Percentiles rank a stretch among this genome's conserved stretches.
Evolutionary conservation across 2,329 filamentous ascomycete genomes (phyloP).

Genomic region (Ceratocystis cubensis): DNA sequence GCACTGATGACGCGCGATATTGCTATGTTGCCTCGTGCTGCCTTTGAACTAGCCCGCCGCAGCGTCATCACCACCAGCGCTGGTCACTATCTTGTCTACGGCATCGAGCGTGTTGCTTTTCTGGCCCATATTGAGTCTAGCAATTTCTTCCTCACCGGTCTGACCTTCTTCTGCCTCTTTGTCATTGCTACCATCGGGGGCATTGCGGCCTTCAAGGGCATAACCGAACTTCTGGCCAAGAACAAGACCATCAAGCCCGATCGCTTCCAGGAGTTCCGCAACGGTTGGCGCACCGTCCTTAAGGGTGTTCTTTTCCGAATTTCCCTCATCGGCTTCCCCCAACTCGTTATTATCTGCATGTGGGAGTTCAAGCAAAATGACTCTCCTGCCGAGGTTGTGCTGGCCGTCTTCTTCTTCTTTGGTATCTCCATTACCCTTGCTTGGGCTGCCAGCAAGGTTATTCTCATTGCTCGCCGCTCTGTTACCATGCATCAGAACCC

Average conservation of each 20-base stretch:
- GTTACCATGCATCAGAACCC: constrained; percentile 89
- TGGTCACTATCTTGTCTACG: constrained; percentile 53
- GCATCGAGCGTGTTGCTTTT: constrained; percentile 84
- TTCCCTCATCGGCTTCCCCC: constrained; percentile 79
- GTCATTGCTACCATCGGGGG: constrained; percentile 60
- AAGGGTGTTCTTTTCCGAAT: constrained; percentile 90
- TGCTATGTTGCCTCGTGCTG: constrained; percentile 37
- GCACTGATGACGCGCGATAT: constrained; percentile 37
- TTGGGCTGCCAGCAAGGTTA: constrained; percentile 84
- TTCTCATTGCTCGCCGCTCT: constrained; percentile 76
- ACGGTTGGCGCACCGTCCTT: constrained; percentile 82
- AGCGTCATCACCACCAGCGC: constrained; percentile 41
- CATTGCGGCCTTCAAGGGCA: constrained; percentile 67
- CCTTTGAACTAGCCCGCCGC: constrained; percentile 39
- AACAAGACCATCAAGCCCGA: constrained; percentile 67
- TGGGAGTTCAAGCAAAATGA: constrained; percentile 87
- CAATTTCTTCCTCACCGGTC: constrained; percentile 85
- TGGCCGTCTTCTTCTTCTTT: constrained; percentile 81
- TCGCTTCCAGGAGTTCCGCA: constrained; percentile 85
- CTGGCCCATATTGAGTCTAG: constrained; percentile 71
- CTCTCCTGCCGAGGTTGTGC: constrained; percentile 71
- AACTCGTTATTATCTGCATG: constrained; percentile 78
- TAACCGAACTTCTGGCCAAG: constrained; percentile 64
- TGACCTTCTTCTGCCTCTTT: constrained; percentile 80
- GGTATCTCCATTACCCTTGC: constrained; percentile 63